Evolutionary conservation across 345 rosid species (phyloP).

Genomic region (Gossypium mustelinum): DNA sequence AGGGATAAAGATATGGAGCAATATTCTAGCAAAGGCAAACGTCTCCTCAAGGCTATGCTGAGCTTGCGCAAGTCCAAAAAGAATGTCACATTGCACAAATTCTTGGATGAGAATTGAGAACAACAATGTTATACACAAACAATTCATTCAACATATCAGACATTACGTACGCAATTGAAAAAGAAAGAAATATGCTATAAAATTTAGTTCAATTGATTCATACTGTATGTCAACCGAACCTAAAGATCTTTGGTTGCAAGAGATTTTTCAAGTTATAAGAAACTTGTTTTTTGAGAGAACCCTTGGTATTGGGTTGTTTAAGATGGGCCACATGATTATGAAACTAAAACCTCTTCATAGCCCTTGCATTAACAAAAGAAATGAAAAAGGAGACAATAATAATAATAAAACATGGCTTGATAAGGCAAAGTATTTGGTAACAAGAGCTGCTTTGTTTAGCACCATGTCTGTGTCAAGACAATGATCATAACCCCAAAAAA

Average conservation of each 20-base stretch:
- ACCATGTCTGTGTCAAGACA: neutral
- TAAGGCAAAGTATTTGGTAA: neutral
- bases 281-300: too few species aligned
- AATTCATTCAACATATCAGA: neutral
- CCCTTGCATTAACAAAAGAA: neutral
- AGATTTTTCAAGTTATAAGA: too few species aligned
- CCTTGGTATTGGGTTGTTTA: too few species aligned
- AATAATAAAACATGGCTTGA: too few species aligned
- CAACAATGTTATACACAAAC: neutral
- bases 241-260: too few species aligned
- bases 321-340: too few species aligned
- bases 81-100: conserved; percentile 28
- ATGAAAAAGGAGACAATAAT: too few species aligned
- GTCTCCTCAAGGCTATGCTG: conserved; percentile 60
- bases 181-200: neutral
- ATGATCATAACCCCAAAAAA: too few species aligned
- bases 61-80: conserved; percentile 56
- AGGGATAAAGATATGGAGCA: conserved; percentile 30
- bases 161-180: neutral
- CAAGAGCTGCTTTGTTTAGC: neutral
- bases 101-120: conserved; percentile 29
- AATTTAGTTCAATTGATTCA: neutral
- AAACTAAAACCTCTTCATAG: neutral
- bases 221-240: neutral
- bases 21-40: conserved; percentile 48